phyloP scores from a whole-genome alignment of 179 eudicot species.

The Patellifolia procumbens region DNA sequence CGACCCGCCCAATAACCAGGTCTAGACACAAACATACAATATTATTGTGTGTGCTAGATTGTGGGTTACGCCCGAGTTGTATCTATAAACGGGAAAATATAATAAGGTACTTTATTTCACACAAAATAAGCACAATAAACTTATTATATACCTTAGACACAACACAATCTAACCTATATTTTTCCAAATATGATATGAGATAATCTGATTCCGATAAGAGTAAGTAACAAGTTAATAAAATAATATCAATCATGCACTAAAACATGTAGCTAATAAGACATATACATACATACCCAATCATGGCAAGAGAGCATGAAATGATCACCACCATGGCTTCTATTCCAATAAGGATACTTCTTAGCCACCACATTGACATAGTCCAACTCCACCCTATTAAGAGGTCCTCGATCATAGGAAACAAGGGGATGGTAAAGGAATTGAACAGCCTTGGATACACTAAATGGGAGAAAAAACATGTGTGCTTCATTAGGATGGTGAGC shows the following conservation, averaged over 20 bases:
- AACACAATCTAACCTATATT: too few relatives aligned
- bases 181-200: too few relatives aligned
- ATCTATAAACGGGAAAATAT: too few relatives aligned
- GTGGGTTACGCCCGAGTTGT: too few relatives aligned
- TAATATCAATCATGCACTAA: neutral
- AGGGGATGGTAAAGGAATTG: slow-evolving; percentile 31
- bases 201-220: too few relatives aligned
- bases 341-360: slow-evolving; percentile 46
- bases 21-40: too few relatives aligned
- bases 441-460: slow-evolving; percentile 41
- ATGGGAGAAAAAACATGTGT: slow-evolving; percentile 43
- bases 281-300: slow-evolving; percentile 44
- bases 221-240: too few relatives aligned
- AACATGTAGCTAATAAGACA: neutral
- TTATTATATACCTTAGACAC: too few relatives aligned
- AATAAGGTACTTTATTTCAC: too few relatives aligned
- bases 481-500: slow-evolving; percentile 45
- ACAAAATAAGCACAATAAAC: too few relatives aligned
- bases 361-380: slow-evolving; percentile 46
- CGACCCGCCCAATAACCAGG: too few relatives aligned
- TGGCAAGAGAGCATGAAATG: slow-evolving; percentile 65
- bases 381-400: slow-evolving; percentile 30
- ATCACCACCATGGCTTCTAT: slow-evolving; percentile 45
- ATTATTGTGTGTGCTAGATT: too few relatives aligned
- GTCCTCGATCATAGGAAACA: slow-evolving; percentile 36